Evolutionary conservation across 352 stramenopile genomes (phyloP).

Genomic region (Globisporangium carolinianum): DNA sequence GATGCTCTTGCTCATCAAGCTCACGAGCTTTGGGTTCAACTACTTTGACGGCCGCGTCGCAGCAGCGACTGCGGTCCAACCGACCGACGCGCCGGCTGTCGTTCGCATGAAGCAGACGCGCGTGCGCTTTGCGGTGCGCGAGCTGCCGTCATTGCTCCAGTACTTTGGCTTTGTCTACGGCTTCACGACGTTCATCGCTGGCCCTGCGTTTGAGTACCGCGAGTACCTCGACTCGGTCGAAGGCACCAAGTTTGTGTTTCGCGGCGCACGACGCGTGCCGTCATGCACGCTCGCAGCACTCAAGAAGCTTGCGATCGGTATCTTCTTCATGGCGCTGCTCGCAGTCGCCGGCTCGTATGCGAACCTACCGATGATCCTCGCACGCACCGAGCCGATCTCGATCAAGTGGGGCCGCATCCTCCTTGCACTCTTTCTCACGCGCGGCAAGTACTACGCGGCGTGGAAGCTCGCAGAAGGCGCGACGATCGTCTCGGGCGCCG

Average conservation of each 20-base stretch:
- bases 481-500: conserved; percentile 71
- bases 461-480: conserved; percentile 89
- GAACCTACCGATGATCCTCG: conserved; percentile 29
- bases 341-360: conserved; percentile 36
- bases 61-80: conserved; percentile 14
- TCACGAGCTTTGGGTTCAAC: conserved; percentile 97
- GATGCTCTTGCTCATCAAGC: conserved; percentile 96
- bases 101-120: conserved; percentile 26
- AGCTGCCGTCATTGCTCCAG: conserved; percentile 89
- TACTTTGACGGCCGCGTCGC: conserved; percentile 87
- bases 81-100: conserved; percentile 19
- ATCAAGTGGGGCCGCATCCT: conserved; percentile 73
- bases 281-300: conserved; percentile 29
- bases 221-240: conserved; percentile 84
- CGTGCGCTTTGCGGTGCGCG: conserved; percentile 45
- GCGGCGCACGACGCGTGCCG: conserved; percentile 22
- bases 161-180: conserved; percentile 96
- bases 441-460: conserved; percentile 95
- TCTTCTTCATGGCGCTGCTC: conserved; percentile 47
- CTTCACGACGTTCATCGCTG: conserved; percentile 93
- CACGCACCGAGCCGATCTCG: conserved; percentile 55
- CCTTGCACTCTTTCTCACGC: conserved; percentile 84
- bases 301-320: conserved; percentile 45
- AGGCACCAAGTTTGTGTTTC: conserved; percentile 36
- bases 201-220: conserved; percentile 94